A percentile compares a stretch with the other conserved stretches of the same genome.
These are phyloP conservation scores for Pseudozyma tsukubaensis DNA, from an alignment of 1,284 basidiomycete species.

Conservation along the genomic window DNA sequence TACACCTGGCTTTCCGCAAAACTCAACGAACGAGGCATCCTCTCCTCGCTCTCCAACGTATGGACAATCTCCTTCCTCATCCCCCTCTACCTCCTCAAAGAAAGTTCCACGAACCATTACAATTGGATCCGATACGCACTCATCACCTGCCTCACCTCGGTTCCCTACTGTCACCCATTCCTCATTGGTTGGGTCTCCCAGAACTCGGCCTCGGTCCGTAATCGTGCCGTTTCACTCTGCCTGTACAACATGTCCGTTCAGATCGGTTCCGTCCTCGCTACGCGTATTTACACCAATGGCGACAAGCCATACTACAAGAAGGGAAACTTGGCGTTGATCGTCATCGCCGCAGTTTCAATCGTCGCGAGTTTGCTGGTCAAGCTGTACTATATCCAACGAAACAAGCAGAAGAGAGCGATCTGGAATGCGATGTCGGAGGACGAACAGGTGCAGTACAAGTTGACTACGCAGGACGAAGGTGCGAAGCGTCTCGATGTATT, in stretches of 20 bases:
- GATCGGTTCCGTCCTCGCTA: constrained; percentile 39
- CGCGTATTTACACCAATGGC: constrained; percentile 48
- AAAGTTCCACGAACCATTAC: constrained; percentile 9
- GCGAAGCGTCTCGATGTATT: constrained; percentile 41
- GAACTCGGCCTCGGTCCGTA: constrained; percentile 50
- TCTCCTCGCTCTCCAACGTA: constrained; percentile 31
- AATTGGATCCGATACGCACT: constrained; percentile 48
- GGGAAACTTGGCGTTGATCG: constrained; percentile 45
- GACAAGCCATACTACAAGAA: constrained; percentile 53
- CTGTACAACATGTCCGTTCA: constrained; percentile 62
- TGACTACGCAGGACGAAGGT: constrained; percentile 49
- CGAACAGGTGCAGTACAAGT: constrained; percentile 44
- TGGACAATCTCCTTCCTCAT: constrained; percentile 39
- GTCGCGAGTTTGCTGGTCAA: constrained; percentile 45
- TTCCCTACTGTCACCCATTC: constrained; percentile 50
- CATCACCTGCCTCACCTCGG: constrained; percentile 36
- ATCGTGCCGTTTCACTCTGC: constrained; percentile 43
- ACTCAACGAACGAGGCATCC: constrained; percentile 29
- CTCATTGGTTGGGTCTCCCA: constrained; percentile 30
- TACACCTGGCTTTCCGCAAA: constrained; percentile 31
- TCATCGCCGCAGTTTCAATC: constrained; percentile 24
- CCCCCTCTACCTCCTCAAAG: constrained; percentile 31
- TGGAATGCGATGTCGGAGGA: constrained; percentile 37
- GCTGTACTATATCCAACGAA: constrained; percentile 48
- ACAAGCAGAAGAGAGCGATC: constrained; percentile 30